Evolutionary conservation across 768 basidiomycete genomes (phyloP).

Genomic region (Hericium alpestre): DNA sequence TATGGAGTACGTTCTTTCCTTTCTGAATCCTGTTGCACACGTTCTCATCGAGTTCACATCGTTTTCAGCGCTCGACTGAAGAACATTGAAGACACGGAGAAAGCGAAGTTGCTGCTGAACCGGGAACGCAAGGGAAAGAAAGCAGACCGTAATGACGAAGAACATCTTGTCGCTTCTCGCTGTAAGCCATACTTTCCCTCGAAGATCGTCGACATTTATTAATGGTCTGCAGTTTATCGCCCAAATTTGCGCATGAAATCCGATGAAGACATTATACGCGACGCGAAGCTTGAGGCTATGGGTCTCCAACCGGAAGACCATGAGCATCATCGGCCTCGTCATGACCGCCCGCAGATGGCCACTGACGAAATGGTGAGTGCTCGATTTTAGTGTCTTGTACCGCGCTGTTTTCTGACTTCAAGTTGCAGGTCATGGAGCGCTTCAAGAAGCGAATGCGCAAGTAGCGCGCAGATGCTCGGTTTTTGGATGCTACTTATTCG

Average conservation of each 20-base stretch:
- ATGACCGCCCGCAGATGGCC: slow-evolving; percentile 66
- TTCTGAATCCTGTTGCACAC: not conserved
- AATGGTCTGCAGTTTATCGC: slow-evolving; percentile 54
- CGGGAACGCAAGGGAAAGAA: slow-evolving; percentile 53
- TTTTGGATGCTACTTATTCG: too few species aligned
- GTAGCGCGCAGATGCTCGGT: slow-evolving; percentile 17
- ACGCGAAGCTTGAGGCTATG: slow-evolving; percentile 82
- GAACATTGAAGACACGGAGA: slow-evolving; percentile 97
- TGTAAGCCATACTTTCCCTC: slow-evolving; percentile 41
- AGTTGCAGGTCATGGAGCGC: slow-evolving; percentile 78
- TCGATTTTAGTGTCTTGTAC: not conserved
- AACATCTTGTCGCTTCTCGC: slow-evolving; percentile 75
- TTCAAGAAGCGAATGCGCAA: slow-evolving; percentile 95
- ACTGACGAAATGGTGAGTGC: slow-evolving; percentile 78
- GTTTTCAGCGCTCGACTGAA: slow-evolving; percentile 66
- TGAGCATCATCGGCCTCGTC: slow-evolving; percentile 28
- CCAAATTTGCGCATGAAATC: slow-evolving; percentile 77
- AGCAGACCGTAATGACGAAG: slow-evolving; percentile 52
- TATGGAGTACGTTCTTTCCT: slow-evolving; percentile 73
- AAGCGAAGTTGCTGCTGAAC: slow-evolving; percentile 79
- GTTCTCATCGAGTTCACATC: not conserved
- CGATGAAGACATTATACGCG: slow-evolving; percentile 78
- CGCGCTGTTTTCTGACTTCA: not conserved
- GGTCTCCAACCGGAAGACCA: slow-evolving; percentile 51
- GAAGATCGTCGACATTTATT: not conserved